These are phyloP conservation scores for Geotrichum aggregatum DNA, from an alignment of 1,139 yeast genomes.

Conservation along the genomic window DNA sequence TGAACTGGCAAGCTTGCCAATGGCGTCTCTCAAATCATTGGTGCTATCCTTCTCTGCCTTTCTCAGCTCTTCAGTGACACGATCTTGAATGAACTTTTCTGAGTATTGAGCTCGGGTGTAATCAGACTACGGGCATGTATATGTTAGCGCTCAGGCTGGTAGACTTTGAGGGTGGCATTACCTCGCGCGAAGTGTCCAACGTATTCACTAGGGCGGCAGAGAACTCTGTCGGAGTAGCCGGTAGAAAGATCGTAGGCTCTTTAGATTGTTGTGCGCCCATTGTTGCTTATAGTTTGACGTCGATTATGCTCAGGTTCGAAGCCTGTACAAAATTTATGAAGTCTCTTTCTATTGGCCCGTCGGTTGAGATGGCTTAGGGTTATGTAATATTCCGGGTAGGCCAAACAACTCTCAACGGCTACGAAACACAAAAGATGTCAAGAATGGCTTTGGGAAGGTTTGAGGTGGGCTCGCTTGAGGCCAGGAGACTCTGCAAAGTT, in stretches of 20 bases:
- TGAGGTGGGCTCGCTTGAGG: neutral
- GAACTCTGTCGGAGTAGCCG: constrained; percentile 71
- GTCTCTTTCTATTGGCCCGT: too few relatives aligned
- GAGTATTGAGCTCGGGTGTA: constrained; percentile 75
- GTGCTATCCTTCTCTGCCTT: constrained; percentile 59
- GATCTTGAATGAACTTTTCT: constrained; percentile 70
- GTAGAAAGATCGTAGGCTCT: constrained; percentile 37
- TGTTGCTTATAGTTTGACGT: neutral
- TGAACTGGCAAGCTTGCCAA: constrained; percentile 8
- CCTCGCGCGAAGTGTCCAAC: constrained; percentile 66
- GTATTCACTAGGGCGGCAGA: constrained; percentile 64
- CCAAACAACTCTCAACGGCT: too few relatives aligned
- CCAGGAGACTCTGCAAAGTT: constrained; percentile 20
- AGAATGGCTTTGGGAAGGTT: too few relatives aligned
- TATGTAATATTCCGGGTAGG: too few relatives aligned
- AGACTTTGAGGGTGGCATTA: constrained; percentile 31
- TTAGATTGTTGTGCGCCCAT: constrained; percentile 8
- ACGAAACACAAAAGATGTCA: too few relatives aligned
- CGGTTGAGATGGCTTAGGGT: too few relatives aligned
- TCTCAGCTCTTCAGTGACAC: constrained; percentile 63
- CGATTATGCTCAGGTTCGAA: neutral
- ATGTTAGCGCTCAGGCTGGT: neutral
- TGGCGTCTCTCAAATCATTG: constrained; percentile 49
- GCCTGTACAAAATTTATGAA: too few relatives aligned
- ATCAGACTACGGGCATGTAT: constrained; percentile 50